Base-by-base conservation (phyloP, 2,329 filamentous ascomycete genomes). In the Elsinoe fawcettii region DNA sequence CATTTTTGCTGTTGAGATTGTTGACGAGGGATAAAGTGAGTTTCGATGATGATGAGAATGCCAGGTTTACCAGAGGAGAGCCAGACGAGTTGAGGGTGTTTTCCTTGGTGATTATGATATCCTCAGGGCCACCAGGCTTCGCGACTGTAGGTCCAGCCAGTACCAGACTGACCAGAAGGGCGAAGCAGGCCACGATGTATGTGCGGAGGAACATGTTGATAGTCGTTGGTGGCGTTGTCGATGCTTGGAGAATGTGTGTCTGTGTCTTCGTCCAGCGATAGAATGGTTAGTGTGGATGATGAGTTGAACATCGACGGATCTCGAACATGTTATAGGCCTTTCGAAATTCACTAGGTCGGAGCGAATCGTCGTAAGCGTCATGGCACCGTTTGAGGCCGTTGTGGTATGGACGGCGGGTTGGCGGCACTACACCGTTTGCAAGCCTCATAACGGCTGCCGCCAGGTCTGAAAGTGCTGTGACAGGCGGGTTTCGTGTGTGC, bases 11-110 rank as follows among this genome's bases (percentile, higher is more conserved):
- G 11, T 61, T 60, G 41, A 75, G 70, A 60, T 77, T 77, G 64
- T 79, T 79, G 60, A 75, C 67, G 5, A 79, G 63, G 1, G 62
- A 58, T 14, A 69, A 59, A 5, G 57, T 27, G 27, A 61, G 56
- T 34, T 22, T 25, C n/a, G 54, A 53, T 6, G 37, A 14, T 23
- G 6, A 20, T 30, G 39, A 55, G 41, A 32, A 30, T 12, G 51
- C 30, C 16, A 58, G 23, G 6, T 46, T 41, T 14, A 44, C 44
- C 18, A 36, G 55, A 5, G 61, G 59, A 4, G 58, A 39, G 22
- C 46, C 20, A 9, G 64, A 64, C 4, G 63, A 59, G 37, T 66
- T 66, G 56, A 65, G 32, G n/a, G 64, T 66, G 51, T 66, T 60
- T 7, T 63, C 51, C 9, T 60, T 58, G 3, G 61, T 66, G 30